Percentiles rank a stretch among this genome's conserved stretches.
Conservation (phyloP, 306 rosid species). For the Lathyrus tuberosus region DNA sequence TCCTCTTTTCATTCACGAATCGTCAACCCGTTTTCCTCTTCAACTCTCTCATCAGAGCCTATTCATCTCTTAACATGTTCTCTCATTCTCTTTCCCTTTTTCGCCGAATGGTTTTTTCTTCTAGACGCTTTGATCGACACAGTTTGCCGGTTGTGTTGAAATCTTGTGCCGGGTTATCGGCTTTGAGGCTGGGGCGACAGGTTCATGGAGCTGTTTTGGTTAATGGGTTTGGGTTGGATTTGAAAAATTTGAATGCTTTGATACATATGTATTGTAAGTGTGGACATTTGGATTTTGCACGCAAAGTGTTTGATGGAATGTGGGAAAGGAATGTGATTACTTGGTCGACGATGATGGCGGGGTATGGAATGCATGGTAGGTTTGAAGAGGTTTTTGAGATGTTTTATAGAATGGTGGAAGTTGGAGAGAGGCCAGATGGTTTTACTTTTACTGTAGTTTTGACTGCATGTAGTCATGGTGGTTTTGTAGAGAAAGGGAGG, state of each 20-base stretch:
- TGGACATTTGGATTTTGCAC: slow-evolving; percentile 51
- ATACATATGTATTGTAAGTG: slow-evolving; percentile 61
- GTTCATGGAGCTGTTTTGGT: slow-evolving; percentile 61
- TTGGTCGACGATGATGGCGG: slow-evolving; percentile 64
- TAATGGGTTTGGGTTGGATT: slow-evolving; percentile 57
- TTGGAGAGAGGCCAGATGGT: slow-evolving; percentile 57
- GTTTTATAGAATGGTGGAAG: slow-evolving; percentile 64
- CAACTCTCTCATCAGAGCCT: slow-evolving; percentile 66
- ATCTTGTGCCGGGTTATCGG: slow-evolving; percentile 57
- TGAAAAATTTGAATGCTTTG: slow-evolving; percentile 64
- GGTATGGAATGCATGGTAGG: slow-evolving; percentile 63
- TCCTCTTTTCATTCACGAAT: slow-evolving; percentile 58
- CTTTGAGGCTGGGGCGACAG: slow-evolving; percentile 54
- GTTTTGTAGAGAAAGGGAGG: slow-evolving; percentile 58
- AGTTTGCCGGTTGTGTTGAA: slow-evolving; percentile 65
- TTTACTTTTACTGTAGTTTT: slow-evolving; percentile 56
- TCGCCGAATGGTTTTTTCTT: slow-evolving; percentile 43
- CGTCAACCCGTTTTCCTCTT: slow-evolving; percentile 69
- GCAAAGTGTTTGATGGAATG: slow-evolving; percentile 70
- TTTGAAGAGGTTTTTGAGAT: slow-evolving; percentile 57
- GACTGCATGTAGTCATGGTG: slow-evolving; percentile 73
- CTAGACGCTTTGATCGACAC: slow-evolving; percentile 50
- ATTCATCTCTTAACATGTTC: slow-evolving; percentile 54
- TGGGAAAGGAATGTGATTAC: slow-evolving; percentile 47
- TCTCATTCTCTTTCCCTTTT: slow-evolving; percentile 58